Base-by-base conservation (phyloP, 768 basidiomycete genomes). In the Naganishia vaughanmartiniae region DNA sequence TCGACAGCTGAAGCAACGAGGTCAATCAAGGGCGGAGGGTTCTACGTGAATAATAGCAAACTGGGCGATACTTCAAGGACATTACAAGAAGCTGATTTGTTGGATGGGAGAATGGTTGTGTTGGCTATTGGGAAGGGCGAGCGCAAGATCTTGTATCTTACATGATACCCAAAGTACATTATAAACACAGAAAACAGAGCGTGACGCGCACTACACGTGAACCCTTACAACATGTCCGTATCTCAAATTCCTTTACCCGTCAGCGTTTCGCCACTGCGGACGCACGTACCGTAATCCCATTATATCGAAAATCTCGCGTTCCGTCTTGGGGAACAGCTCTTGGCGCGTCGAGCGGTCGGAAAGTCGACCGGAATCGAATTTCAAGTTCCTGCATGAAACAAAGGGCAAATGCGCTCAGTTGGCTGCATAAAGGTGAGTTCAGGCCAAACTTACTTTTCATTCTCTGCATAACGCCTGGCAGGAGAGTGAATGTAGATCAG, bases 91-190 rank as follows among this genome's bases (percentile, higher is more conserved):
- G 74, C 77, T 0, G 83, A 87, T 74, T 84, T 93, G 33, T 81
- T 92, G n/a, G 87, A 88, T 74, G 83, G 81, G 12, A 84, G 83
- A 58, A 75, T 92, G 9, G 87, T 85, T 21, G 85, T 93, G 69
- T 72, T 93, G 24, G 86, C 89, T 21, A 87, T 87, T 46, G 92
- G 92, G 4, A 91, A 89, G 78, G 88, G 89, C 72, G 89, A 89
- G 55, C 83, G 88, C 72, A 76, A 86, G 46, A 84, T 91, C 48
- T 74, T 92, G 11, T 85, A 79, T 42, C 69, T 85, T 1, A 74
- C 72, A 26, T 69, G 57, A 51, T 46, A 31, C 30, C 31, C 17
- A 17, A 3, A 9, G 4, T 55, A 2, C 21, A 19, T 26, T 33
- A 31, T 55, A 19, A 4, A 4, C n/a, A n/a, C n/a, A n/a, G n/a